phyloP scores from a whole-genome alignment of 148 eudicot species.

The Mesembryanthemum crystallinum region DNA sequence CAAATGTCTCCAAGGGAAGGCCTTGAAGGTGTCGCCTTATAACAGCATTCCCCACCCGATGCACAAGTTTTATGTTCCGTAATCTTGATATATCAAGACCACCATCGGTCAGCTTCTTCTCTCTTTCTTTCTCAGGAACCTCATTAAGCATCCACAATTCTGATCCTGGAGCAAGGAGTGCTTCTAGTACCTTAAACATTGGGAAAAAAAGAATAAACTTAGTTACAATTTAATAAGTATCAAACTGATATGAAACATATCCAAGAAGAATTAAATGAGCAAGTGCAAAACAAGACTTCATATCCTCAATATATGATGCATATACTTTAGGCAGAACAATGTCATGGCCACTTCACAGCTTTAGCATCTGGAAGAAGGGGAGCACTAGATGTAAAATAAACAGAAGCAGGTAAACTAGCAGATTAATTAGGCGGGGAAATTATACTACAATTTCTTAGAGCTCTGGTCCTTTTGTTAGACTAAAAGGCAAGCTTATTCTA shows the following conservation, averaged over 20 bases:
- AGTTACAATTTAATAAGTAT: no score
- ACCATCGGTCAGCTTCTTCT: conserved; percentile 76
- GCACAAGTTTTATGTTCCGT: conserved; percentile 73
- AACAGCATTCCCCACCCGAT: conserved; percentile 91
- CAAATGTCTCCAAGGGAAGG: conserved; percentile 88
- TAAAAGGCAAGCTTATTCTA: no score
- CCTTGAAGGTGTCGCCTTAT: conserved; percentile 73
- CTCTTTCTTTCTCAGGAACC: conserved; percentile 73
- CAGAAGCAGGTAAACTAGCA: no score
- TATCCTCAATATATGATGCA: no score
- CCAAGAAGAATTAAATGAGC: background rate
- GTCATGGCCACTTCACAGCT: no score
- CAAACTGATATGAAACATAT: background rate
- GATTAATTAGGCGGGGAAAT: no score
- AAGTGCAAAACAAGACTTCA: background rate
- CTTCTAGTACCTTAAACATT: conserved; percentile 71
- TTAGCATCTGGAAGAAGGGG: no score
- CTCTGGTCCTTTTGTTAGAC: no score
- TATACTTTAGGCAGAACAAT: no score
- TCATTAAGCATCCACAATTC: conserved; percentile 95
- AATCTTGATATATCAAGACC: conserved; percentile 75
- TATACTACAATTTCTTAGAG: no score
- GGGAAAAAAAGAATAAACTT: background rate
- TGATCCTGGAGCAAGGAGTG: conserved; percentile 78
- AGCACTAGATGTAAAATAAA: no score